phyloP scores from a whole-genome alignment of 2,329 filamentous ascomycete species.

The Cladosporium sp. region DNA sequence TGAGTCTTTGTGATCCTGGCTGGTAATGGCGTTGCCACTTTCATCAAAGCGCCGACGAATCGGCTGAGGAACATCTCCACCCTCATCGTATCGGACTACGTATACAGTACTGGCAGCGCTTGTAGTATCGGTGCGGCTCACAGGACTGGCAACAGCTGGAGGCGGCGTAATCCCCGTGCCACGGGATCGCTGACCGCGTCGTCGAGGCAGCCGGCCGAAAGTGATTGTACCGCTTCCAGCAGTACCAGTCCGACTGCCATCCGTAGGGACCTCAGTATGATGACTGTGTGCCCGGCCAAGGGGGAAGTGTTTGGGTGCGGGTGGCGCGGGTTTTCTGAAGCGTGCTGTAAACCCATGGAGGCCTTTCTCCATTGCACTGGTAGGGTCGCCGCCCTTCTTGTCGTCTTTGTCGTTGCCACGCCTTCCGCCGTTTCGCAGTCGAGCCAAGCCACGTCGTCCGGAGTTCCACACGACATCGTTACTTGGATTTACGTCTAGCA shows the following conservation, averaged over 20 bases:
- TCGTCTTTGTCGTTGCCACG: conserved; percentile 32
- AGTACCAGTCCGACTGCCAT: conserved; percentile 13
- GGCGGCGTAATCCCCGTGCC: conserved; percentile 30
- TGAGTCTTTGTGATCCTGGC: conserved; percentile 8
- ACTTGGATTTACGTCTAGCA: conserved; percentile 66
- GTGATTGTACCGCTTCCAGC: conserved; percentile 16
- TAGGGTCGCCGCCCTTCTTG: conserved; percentile 18
- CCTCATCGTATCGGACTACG: conserved; percentile 55
- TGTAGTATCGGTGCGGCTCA: conserved; percentile 57
- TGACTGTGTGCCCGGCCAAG: conserved; percentile 29
- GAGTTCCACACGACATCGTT: conserved; percentile 52
- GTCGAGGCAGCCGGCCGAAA: conserved; percentile 20
- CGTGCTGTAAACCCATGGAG: conserved; percentile 22
- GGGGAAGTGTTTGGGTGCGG: conserved; percentile 28
- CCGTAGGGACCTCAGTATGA: conserved; percentile 14
- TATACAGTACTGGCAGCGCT: conserved; percentile 63
- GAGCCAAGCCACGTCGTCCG: conserved; percentile 35
- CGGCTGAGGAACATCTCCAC: conserved; percentile 43
- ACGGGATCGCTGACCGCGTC: conserved; percentile 3
- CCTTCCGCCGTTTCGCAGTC: conserved; percentile 26
- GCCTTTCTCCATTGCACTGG: conserved; percentile 26
- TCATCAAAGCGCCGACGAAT: conserved; percentile 24
- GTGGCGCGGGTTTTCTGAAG: conserved; percentile 23
- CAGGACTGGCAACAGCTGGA: conserved; percentile 48
- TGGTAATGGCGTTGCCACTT: neutral